Base-by-base conservation (phyloP, 2,329 filamentous ascomycete genomes). In the Claviceps sorghi region DNA sequence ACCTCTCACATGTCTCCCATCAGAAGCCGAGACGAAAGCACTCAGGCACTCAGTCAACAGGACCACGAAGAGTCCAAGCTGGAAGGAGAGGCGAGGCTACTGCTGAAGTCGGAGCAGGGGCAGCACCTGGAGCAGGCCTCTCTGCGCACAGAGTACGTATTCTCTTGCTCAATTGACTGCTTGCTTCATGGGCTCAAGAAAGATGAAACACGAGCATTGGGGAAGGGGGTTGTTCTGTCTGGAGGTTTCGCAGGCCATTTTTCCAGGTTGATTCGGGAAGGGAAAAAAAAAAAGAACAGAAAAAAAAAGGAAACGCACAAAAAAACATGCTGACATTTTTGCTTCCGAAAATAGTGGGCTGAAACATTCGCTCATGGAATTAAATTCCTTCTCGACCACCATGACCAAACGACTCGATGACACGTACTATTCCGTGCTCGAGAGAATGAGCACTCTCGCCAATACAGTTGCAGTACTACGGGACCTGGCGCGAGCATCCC, bases 351-450 rank as follows among this genome's bases (percentile, higher is more conserved):
- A 19, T 7, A 80, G 78, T 54, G 73, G 72, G 48, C 60, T 83
- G 21, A 72, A 71, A 56, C 73, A 73, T 52, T 74, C 77, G 4
- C 67, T 82, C 0, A 62, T 65, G 26, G 70, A 76, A 48, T 71
- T 89, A 11, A 75, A 75, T 58, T 69, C 74, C 34, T 75, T 82
- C 63, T 84, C 84, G 22, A 74, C 79, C 52, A 67, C 73, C 22
- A 79, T 82, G 26, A 86, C 82, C 17, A 74, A 76, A 55, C 77
- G 77, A 36, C 77, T 91, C 43, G 85, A 90, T 63, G 79, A 84
- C 54, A 83, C 83, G 3, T 90, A 89, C 67, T 85, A 86, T 57
- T 78, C 79, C 0, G 77, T 89, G 10, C 72, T 88, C 32, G 82
- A 87, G 62, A 86, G 84, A 61, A 74, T 85, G 48, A 76, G 75